These are phyloP conservation scores for Backusella psychrophila DNA, from an alignment of 192 early-diverging fungal genomes.

Conservation along the genomic window DNA sequence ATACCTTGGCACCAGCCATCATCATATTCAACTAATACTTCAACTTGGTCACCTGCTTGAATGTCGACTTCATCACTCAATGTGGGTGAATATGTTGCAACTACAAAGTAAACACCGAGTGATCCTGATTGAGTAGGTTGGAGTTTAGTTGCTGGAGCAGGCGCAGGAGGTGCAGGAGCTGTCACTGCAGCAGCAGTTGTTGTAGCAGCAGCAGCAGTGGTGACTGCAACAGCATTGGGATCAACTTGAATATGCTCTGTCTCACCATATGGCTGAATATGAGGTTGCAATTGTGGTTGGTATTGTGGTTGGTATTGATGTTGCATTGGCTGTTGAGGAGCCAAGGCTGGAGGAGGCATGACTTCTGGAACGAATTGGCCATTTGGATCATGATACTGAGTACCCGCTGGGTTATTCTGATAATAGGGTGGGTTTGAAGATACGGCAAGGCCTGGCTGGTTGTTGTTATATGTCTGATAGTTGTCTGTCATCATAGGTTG, in stretches of 20 bases:
- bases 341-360: background rate
- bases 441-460: constrained; percentile 6
- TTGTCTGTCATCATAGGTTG: background rate
- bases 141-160: background rate
- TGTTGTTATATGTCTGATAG: background rate
- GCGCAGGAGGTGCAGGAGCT: background rate
- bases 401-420: background rate
- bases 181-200: background rate
- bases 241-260: background rate
- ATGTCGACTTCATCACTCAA: constrained; percentile 59
- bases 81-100: constrained; percentile 49
- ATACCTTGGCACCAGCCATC: constrained; percentile 61
- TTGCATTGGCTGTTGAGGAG: background rate
- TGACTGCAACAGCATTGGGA: background rate
- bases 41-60: constrained; percentile 52
- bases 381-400: constrained; percentile 14
- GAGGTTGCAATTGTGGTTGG: constrained; percentile 17
- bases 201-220: background rate
- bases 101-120: constrained; percentile 48
- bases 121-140: constrained; percentile 32
- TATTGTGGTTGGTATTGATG: background rate
- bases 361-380: background rate
- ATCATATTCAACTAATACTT: constrained; percentile 54
- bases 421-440: constrained; percentile 4
- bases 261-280: constrained; percentile 10